Evolutionary conservation across 129 eudicot genomes (phyloP), one percentile per base, ranked within the genome.

Genomic region (Flaveria brownii): DNA sequence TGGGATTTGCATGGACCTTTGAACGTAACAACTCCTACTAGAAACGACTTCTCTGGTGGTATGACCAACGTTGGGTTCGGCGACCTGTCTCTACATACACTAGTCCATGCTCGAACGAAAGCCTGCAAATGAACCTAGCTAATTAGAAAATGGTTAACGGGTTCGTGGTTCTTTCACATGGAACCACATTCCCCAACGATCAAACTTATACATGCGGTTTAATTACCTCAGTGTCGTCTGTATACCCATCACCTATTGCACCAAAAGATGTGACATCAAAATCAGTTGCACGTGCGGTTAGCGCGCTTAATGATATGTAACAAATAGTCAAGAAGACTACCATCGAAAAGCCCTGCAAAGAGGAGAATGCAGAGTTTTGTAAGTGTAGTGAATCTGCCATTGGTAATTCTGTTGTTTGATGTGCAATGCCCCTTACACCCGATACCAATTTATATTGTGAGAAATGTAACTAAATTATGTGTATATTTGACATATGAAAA

Each of bases 181-280:
- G 10, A 62, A 28, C 68, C 68, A 28, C 20, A 14, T 62, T 13
- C 25, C 41, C 41, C 5, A 5, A 36, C 5, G 41, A 36, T 25
- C 5, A 77, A 39, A 50, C 45, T 39, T 77, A 36, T 36, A 68
- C 55, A 43, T 17, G 47, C 15, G 61, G 56, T n/a, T 65, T 47
- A 49, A 10, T 30, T 76, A 86, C 89, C 15, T 72, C 6, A 5
- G 89, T 26, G 72, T 86, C 87, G 68, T 86, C 89, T 23, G 59
- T 77, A 10, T 18, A 13, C 47, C 83, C 85, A 69, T 86, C 83
- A 54, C 89, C 89, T 67, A 1, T 61, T 15, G 87, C 89, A 22
- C 85, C 89, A 62, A 55, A 86, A 16, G 77, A 11, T 8, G 61
- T 76, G 25, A 86, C 85, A 62, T 82, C 54, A 6, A 50, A 81